A percentile compares a stretch with the other conserved stretches of the same genome.
Conservation (phyloP, 1,284 basidiomycete genomes). For the Exobasidium cylindrosporum region DNA sequence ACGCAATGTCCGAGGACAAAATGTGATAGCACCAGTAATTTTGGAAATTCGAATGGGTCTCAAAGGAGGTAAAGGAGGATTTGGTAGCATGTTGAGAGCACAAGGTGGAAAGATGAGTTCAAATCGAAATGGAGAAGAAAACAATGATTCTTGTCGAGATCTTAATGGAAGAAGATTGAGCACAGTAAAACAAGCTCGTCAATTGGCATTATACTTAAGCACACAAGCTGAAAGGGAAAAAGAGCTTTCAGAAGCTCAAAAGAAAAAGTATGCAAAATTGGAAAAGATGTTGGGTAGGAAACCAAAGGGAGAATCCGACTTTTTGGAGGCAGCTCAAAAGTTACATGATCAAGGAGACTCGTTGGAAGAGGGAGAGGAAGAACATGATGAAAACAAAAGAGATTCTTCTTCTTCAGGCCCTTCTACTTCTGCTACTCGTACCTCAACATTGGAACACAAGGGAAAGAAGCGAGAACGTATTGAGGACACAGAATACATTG, state of each 20-base stretch:
- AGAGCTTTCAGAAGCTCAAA: constrained; percentile 63
- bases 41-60: constrained; percentile 31
- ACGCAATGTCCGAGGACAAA: not conserved
- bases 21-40: constrained; percentile 9
- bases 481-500: constrained; percentile 86
- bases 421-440: not conserved
- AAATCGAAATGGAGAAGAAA: constrained; percentile 63
- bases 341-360: constrained; percentile 45
- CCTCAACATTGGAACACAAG: not conserved
- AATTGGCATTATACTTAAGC: constrained; percentile 86
- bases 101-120: constrained; percentile 92
- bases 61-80: constrained; percentile 93
- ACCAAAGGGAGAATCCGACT: constrained; percentile 45
- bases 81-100: constrained; percentile 91
- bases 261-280: constrained; percentile 78
- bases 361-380: constrained; percentile 28
- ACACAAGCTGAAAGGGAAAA: constrained; percentile 76
- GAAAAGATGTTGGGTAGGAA: constrained; percentile 58
- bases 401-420: constrained; percentile 15
- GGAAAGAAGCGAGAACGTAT: constrained; percentile 60
- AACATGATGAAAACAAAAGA: constrained; percentile 48
- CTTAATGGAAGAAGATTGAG: constrained; percentile 83
- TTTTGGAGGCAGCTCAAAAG: constrained; percentile 50
- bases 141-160: constrained; percentile 93
- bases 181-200: constrained; percentile 93